Base-by-base conservation (phyloP, 192 early-diverging fungal species). In the Coemansia sp. region DNA sequence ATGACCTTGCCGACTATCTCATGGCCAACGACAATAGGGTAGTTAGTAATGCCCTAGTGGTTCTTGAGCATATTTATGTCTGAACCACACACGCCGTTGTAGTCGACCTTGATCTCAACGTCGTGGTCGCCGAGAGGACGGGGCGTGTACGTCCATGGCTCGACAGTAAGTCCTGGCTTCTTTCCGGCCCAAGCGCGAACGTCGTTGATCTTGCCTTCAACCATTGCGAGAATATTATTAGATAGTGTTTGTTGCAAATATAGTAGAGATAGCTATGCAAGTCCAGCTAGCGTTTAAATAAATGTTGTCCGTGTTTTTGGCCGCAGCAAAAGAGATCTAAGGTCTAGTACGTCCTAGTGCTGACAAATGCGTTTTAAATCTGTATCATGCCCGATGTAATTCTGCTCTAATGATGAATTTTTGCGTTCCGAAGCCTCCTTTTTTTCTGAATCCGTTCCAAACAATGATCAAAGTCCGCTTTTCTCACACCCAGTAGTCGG, bases 11-110 rank as follows among this genome's bases (percentile, higher is more conserved):
- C 89, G 25, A 89, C 68, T 40, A 88, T 84, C 68, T 92, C 90
- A 50, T 92, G 88, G 4, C 88, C 86, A 38, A 83, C 82, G 27
- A 90, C 83, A 3, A 67, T 55, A 25, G 78, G 74, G 57, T 78
- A 76, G 5, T 19, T 41, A 13, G 82, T 70, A 11, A 59, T 47
- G 0, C 81, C 70, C 85, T 86, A 86, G 54, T 83, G 89, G 11
- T 79, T 72, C 59, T 82, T 83, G 41, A 83, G 40, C 48, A 78
- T 86, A 76, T 94, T 90, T 47, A 92, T 62, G 72, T 94, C 92
- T 2, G 88, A 85, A 45, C 86, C 87, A 58, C 91, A 93, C 52
- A 92, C 85, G 42, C 90, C 89, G 61, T 86, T 88, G 69, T 88
- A 84, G 17, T 81, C 68, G 70, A 92, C 86, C 66, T 88, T 74